phyloP scores from a whole-genome alignment of 768 basidiomycete species.

The Boletus sp. region DNA sequence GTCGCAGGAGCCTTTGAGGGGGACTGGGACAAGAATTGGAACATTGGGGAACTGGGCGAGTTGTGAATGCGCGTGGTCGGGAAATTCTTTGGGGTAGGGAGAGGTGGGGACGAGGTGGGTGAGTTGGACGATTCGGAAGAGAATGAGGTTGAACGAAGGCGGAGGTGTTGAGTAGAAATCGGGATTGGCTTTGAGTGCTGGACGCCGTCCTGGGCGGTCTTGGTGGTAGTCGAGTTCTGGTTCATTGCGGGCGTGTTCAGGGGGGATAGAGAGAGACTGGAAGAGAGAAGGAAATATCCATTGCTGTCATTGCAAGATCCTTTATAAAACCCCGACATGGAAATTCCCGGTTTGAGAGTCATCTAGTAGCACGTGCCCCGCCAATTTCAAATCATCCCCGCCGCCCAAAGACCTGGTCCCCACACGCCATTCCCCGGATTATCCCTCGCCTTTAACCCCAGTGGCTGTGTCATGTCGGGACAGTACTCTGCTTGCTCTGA shows the following conservation, averaged over 20 bases:
- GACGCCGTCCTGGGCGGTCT: conserved; percentile 26
- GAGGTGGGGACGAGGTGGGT: conserved; percentile 50
- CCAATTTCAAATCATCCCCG: conserved; percentile 14
- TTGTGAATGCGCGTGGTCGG: conserved; percentile 43
- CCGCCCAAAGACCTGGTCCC: conserved; percentile 8
- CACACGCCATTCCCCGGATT: conserved; percentile 13
- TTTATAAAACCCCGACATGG: conserved; percentile 31
- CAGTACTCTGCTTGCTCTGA: background rate
- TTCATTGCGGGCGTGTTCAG: conserved; percentile 17
- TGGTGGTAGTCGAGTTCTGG: background rate
- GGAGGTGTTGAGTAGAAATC: conserved; percentile 44
- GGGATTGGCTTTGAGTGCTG: conserved; percentile 68
- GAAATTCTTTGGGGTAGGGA: conserved; percentile 48
- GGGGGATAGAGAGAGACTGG: conserved; percentile 1
- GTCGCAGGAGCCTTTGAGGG: conserved; percentile 52
- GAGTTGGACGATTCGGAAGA: conserved; percentile 61
- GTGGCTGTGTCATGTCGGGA: background rate
- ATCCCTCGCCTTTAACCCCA: background rate
- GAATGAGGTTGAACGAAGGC: conserved; percentile 60
- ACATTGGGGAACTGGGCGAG: conserved; percentile 67
- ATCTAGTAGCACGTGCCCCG: conserved; percentile 20
- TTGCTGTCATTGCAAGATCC: background rate
- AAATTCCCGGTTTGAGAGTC: conserved; percentile 21
- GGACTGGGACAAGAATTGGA: conserved; percentile 65
- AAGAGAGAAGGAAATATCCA: background rate